Percentiles rank a stretch among this genome's conserved stretches.
These are phyloP conservation scores for Zygosaccharomyces bisporus DNA, from an alignment of 805 yeast genomes.

Conservation along the genomic window DNA sequence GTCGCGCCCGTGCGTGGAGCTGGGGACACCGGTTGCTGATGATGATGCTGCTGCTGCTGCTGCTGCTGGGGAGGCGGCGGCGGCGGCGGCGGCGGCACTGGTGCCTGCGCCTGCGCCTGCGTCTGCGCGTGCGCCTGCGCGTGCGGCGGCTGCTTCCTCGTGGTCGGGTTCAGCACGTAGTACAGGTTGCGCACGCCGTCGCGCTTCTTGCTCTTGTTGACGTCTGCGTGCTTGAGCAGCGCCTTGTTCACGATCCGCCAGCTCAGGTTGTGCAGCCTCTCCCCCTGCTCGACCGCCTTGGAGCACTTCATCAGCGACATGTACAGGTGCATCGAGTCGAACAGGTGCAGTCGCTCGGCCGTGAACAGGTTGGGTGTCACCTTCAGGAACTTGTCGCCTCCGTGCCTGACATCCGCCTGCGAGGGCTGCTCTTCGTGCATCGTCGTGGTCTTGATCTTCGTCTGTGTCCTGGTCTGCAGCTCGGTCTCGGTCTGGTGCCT, in stretches of 20 bases:
- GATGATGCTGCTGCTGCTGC: background rate
- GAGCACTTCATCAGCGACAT: slow-evolving; percentile 27
- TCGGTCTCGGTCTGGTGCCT: too few species aligned
- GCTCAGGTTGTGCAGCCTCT: slow-evolving; percentile 33
- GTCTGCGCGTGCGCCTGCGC: too few species aligned
- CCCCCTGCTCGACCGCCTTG: slow-evolving; percentile 32
- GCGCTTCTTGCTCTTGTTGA: slow-evolving; percentile 31
- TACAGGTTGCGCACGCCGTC: slow-evolving; percentile 37
- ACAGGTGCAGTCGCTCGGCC: slow-evolving; percentile 29
- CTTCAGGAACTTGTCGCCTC: slow-evolving; percentile 24
- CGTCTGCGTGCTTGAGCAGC: slow-evolving; percentile 24
- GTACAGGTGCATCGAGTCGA: slow-evolving; percentile 33
- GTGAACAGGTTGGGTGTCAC: slow-evolving; percentile 35
- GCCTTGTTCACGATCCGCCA: slow-evolving; percentile 36
- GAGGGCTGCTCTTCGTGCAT: slow-evolving; percentile 7
- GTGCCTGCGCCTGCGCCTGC: too few species aligned
- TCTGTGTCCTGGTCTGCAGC: too few species aligned
- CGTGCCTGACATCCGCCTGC: slow-evolving; percentile 8
- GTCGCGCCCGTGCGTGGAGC: background rate
- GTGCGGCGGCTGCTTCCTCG: slow-evolving; percentile 5
- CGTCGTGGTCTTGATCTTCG: too few species aligned
- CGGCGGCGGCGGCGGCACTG: too few species aligned
- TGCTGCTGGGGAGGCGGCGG: too few species aligned
- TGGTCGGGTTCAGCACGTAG: slow-evolving; percentile 16
- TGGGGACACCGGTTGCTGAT: background rate